Conservation (phyloP, 2,329 filamentous ascomycete genomes). For the Ophiostoma australiae region DNA sequence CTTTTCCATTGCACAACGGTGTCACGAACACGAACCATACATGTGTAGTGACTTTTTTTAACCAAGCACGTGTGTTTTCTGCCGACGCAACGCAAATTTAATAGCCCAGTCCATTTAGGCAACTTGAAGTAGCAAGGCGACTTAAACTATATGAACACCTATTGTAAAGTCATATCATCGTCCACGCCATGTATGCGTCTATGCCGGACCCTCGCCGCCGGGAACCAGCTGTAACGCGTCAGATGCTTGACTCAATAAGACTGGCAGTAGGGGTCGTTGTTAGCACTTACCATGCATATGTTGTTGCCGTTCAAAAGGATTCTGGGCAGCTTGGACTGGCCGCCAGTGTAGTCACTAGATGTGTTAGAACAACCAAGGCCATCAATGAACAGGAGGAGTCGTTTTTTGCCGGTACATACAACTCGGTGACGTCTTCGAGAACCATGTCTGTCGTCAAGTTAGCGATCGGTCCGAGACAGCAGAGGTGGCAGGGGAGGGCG, state of each 20-base stretch:
- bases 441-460: slow-evolving; percentile 73
- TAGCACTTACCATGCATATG: slow-evolving; percentile 82
- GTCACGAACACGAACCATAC: not conserved
- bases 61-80: not conserved
- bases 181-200: not conserved
- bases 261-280: not conserved
- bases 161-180: not conserved
- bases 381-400: not conserved
- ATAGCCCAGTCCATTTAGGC: not conserved
- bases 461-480: slow-evolving; percentile 20
- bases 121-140: not conserved
- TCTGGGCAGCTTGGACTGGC: slow-evolving; percentile 84
- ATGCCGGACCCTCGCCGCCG: slow-evolving; percentile 64
- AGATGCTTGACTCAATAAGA: not conserved
- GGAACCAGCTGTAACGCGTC: slow-evolving; percentile 60
- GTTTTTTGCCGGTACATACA: slow-evolving; percentile 50
- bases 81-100: not conserved
- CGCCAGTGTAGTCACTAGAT: slow-evolving; percentile 78
- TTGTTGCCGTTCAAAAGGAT: slow-evolving; percentile 97
- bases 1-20: not conserved
- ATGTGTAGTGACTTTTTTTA: not conserved
- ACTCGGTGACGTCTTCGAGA: slow-evolving; percentile 92
- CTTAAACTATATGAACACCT: not conserved
- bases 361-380: not conserved
- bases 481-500: not conserved